Evolutionary conservation across 2,329 filamentous ascomycete species (phyloP).

Genomic region (Hymenoscyphus fructigenus): DNA sequence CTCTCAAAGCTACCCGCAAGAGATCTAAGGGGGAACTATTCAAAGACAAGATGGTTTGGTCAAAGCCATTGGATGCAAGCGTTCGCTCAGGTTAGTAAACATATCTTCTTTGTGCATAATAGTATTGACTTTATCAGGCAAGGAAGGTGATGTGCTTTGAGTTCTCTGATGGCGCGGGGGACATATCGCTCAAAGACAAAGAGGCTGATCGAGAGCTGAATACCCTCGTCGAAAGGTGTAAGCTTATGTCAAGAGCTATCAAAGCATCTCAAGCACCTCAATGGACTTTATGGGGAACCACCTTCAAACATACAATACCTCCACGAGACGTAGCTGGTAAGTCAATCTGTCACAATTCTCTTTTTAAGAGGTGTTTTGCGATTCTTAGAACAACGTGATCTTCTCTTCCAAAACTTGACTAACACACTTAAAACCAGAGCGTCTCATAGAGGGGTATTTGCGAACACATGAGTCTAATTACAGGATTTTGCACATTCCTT

Average conservation of each 20-base stretch:
- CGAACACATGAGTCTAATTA: constrained; percentile 44
- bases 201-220: constrained; percentile 8
- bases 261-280: constrained; percentile 21
- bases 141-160: constrained; percentile 13
- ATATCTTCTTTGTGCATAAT: neutral
- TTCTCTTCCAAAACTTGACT: no score
- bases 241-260: constrained; percentile 22
- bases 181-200: constrained; percentile 6
- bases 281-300: constrained; percentile 16
- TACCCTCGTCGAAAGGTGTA: constrained; percentile 23
- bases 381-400: no score
- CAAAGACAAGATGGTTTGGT: constrained; percentile 31
- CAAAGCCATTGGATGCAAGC: constrained; percentile 33
- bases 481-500: constrained; percentile 47
- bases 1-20: neutral
- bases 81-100: constrained; percentile 24
- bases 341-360: no score
- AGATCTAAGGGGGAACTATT: constrained; percentile 20
- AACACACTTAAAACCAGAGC: no score
- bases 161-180: neutral
- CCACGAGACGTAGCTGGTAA: constrained; percentile 13
- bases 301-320: constrained; percentile 25
- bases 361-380: no score
- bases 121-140: constrained; percentile 9
- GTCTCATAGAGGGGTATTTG: constrained; percentile 15